phyloP scores from a whole-genome alignment of 2,329 filamentous ascomycete genomes.

The Penicillium sp. region DNA sequence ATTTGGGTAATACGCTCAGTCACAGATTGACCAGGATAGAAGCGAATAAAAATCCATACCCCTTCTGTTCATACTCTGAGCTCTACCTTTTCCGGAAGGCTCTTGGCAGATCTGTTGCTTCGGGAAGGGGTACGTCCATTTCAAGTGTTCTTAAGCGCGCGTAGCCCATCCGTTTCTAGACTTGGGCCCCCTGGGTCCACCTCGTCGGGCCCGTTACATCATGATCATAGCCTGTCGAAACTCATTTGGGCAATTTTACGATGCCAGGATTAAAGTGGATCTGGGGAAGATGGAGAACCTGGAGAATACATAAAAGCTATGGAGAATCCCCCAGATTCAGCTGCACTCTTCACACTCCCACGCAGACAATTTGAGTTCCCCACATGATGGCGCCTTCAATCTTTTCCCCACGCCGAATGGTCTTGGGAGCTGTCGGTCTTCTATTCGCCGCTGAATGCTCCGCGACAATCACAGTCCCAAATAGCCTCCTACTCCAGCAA shows the following conservation, averaged over 20 bases:
- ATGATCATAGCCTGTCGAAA: conserved; percentile 5
- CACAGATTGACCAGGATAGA: not conserved
- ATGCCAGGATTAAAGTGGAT: conserved; percentile 3
- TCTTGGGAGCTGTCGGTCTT: conserved; percentile 8
- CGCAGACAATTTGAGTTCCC: not conserved
- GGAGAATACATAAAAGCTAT: conserved; percentile 6
- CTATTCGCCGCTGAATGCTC: conserved; percentile 11
- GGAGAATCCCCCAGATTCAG: not conserved
- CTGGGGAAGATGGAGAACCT: not conserved
- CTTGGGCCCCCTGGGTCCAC: not conserved
- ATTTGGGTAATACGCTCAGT: not conserved
- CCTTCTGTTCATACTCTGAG: not conserved
- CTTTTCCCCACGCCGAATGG: conserved; percentile 6
- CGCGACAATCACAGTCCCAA: conserved; percentile 11
- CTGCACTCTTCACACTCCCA: not conserved
- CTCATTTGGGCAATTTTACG: conserved; percentile 1
- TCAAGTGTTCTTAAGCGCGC: conserved; percentile 11
- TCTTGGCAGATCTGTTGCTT: not conserved
- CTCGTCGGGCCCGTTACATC: conserved; percentile 4
- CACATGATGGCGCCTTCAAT: conserved; percentile 6
- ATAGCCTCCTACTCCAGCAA: conserved; percentile 14
- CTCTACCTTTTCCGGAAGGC: not conserved
- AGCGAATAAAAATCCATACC: not conserved
- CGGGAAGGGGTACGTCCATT: not conserved
- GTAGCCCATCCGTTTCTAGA: conserved; percentile 8